A percentile compares a stretch with the other conserved stretches of the same genome.
These are phyloP conservation scores for Gremmenia infestans DNA, from an alignment of 2,329 filamentous ascomycete species.

Conservation along the genomic window DNA sequence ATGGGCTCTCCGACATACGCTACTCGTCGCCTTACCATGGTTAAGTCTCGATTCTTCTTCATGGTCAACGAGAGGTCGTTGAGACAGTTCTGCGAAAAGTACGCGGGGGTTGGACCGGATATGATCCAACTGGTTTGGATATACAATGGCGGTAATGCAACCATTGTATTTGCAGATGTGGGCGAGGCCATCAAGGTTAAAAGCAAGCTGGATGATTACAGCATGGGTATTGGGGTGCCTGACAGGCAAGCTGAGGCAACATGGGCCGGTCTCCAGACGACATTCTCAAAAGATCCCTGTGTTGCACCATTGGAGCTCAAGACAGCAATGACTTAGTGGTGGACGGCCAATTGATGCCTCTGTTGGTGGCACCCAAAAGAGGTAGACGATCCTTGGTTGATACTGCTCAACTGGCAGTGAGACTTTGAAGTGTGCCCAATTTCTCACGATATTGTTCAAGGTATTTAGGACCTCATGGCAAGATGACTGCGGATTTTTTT, in stretches of 20 bases:
- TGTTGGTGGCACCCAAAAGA: neutral
- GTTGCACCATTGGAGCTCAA: conserved; percentile 18
- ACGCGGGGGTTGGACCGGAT: conserved; percentile 18
- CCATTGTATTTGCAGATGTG: conserved; percentile 29
- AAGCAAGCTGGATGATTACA: conserved; percentile 19
- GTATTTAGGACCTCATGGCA: neutral
- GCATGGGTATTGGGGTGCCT: neutral
- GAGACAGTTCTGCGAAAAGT: conserved; percentile 19
- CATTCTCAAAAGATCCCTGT: conserved; percentile 27
- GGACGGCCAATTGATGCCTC: neutral
- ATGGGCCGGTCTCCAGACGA: conserved; percentile 23
- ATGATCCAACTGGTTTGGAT: conserved; percentile 26
- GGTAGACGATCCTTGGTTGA: neutral
- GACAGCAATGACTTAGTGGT: conserved; percentile 8
- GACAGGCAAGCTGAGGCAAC: conserved; percentile 9
- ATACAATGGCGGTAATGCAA: conserved; percentile 32
- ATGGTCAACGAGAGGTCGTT: conserved; percentile 22
- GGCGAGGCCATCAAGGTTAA: conserved; percentile 25
- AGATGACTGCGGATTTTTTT: neutral
- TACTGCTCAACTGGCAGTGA: no score
- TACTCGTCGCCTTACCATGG: conserved; percentile 28
- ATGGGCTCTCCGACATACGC: conserved; percentile 23
- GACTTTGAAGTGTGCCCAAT: neutral
- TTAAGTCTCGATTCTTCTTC: conserved; percentile 30
- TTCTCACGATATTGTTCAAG: neutral